Percentiles rank a stretch among this genome's conserved stretches.
Evolutionary conservation across 2,329 filamentous ascomycete genomes (phyloP).

Genomic region (Zymoseptoria passerinii): DNA sequence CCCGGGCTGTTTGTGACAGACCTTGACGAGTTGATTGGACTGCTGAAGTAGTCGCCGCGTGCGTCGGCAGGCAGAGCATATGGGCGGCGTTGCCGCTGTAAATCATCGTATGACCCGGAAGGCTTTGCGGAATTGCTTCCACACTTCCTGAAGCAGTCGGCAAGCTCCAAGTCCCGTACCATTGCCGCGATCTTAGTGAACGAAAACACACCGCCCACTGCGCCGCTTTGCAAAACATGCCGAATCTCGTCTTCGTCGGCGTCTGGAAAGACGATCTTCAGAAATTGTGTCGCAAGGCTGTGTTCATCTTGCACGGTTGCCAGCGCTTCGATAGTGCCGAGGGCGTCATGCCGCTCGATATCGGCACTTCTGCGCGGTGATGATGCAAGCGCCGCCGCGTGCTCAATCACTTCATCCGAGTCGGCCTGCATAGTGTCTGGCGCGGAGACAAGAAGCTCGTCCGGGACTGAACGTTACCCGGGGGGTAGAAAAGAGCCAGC

Average conservation of each 20-base stretch:
- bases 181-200: neutral
- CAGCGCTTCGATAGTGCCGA: neutral
- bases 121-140: neutral
- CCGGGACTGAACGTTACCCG: neutral
- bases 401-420: neutral
- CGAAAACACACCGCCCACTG: neutral
- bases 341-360: neutral
- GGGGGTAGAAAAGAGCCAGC: neutral
- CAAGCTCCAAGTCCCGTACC: neutral
- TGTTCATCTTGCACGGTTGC: neutral
- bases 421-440: neutral
- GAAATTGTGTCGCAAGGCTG: neutral
- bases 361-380: neutral
- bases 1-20: neutral
- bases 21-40: neutral
- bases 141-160: neutral
- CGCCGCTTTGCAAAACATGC: neutral
- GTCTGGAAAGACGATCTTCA: neutral
- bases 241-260: neutral
- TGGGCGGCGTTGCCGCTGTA: neutral
- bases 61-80: neutral
- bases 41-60: neutral
- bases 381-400: neutral
- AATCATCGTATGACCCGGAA: neutral
- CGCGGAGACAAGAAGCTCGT: neutral